Percentiles rank a stretch among this genome's conserved stretches.
Conservation (phyloP, 208 protist species). For the Trypanosomatidae sp. region DNA sequence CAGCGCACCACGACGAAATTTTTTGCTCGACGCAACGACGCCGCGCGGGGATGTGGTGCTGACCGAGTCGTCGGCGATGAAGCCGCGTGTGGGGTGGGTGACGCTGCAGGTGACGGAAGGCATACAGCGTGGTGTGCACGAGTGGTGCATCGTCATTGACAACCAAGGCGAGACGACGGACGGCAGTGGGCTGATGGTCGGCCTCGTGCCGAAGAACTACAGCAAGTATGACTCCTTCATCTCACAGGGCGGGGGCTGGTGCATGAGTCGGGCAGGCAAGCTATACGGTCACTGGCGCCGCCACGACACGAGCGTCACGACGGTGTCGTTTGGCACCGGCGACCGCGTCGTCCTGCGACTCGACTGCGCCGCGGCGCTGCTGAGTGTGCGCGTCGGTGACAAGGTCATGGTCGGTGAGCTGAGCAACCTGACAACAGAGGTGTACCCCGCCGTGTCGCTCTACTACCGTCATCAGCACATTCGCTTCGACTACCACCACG, state of each 20-base stretch:
- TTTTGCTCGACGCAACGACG: conserved; percentile 79
- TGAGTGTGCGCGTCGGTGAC: conserved; percentile 81
- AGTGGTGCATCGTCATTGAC: conserved; percentile 88
- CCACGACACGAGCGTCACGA: conserved; percentile 31
- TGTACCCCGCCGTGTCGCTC: conserved; percentile 84
- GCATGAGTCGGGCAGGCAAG: conserved; percentile 84
- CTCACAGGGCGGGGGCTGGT: conserved; percentile 87
- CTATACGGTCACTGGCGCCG: conserved; percentile 89
- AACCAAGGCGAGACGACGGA: conserved; percentile 87
- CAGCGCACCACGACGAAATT: conserved; percentile 65
- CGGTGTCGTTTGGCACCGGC: conserved; percentile 71
- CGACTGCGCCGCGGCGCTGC: conserved; percentile 74
- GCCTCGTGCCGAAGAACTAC: conserved; percentile 82
- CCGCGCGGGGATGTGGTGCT: conserved; percentile 83
- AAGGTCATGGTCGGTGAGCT: conserved; percentile 76
- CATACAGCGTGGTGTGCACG: conserved; percentile 76
- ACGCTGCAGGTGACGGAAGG: conserved; percentile 84
- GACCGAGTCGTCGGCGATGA: conserved; percentile 79
- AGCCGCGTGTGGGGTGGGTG: conserved; percentile 86
- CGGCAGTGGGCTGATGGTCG: conserved; percentile 88
- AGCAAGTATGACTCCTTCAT: conserved; percentile 89
- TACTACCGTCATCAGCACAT: conserved; percentile 89
- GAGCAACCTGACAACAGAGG: conserved; percentile 71
- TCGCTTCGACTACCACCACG: conserved; percentile 83
- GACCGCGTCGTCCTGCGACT: conserved; percentile 80